Conservation (phyloP, 179 eudicot species). For the Beta lomatogona region DNA sequence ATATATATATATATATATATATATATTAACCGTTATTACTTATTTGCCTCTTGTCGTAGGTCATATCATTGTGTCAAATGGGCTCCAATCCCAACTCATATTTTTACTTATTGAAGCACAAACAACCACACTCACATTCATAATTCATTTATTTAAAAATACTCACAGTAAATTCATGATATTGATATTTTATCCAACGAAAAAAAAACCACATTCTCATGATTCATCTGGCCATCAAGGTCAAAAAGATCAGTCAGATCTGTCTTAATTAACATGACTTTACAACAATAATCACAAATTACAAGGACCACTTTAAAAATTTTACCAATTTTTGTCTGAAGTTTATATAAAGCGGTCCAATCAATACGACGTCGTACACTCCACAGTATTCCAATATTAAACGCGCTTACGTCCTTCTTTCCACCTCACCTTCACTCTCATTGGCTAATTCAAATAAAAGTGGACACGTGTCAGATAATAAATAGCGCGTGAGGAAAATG, state of each 20-base stretch:
- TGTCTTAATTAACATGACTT: not conserved
- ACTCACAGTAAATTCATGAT: not conserved
- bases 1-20: too few species aligned
- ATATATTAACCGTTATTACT: too few species aligned
- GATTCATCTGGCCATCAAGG: not conserved
- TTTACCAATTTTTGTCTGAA: not conserved
- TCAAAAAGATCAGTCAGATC: not conserved
- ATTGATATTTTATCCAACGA: too few species aligned
- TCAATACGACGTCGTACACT: not conserved
- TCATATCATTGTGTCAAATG: too few species aligned
- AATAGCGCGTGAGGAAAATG: too few species aligned
- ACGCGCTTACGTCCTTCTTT: not conserved
- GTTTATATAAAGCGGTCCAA: not conserved
- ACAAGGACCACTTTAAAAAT: not conserved
- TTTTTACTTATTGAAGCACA: not conserved
- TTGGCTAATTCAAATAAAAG: not conserved
- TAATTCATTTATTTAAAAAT: too few species aligned
- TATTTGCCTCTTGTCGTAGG: too few species aligned
- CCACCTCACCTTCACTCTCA: not conserved
- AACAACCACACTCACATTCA: too few species aligned
- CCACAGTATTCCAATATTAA: not conserved
- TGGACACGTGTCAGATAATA: not conserved
- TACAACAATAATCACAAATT: not conserved
- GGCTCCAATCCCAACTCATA: too few species aligned
- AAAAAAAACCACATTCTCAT: not conserved